Evolutionary conservation across 768 basidiomycete genomes (phyloP).

Genomic region (Psilocybe tampanensis): DNA sequence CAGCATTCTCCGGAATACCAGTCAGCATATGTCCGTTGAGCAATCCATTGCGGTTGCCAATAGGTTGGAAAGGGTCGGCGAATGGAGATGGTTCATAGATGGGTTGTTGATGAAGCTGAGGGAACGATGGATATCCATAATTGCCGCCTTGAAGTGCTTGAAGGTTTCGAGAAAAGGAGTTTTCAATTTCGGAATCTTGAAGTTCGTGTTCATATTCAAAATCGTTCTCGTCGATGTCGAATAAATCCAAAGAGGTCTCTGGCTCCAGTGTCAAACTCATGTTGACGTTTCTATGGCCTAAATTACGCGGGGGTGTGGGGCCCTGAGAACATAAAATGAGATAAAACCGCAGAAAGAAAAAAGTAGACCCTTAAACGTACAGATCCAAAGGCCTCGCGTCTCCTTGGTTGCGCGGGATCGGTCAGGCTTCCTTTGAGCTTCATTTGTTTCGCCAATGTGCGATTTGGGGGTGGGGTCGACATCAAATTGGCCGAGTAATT

Average conservation of each 20-base stretch:
- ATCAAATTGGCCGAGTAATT: constrained; percentile 40
- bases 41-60: constrained; percentile 20
- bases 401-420: constrained; percentile 61
- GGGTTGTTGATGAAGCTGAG: constrained; percentile 26
- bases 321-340: constrained; percentile 25
- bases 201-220: constrained; percentile 52
- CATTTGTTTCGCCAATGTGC: constrained; percentile 52
- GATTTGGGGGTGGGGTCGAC: constrained; percentile 73
- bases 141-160: constrained; percentile 31
- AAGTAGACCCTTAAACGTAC: constrained; percentile 32
- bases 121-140: constrained; percentile 39
- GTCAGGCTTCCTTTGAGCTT: constrained; percentile 73
- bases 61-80: constrained; percentile 43
- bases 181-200: constrained; percentile 32
- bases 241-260: constrained; percentile 57
- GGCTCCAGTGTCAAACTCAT: constrained; percentile 38
- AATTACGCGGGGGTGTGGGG: constrained; percentile 33
- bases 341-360: constrained; percentile 16
- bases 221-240: constrained; percentile 77
- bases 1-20: constrained; percentile 42
- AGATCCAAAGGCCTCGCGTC: constrained; percentile 44
- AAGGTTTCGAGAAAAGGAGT: constrained; percentile 39
- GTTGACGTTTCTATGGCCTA: constrained; percentile 26
- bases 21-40: constrained; percentile 29
- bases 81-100: constrained; percentile 32